These are phyloP conservation scores for Xylaria nigripes DNA, from an alignment of 495 filamentous ascomycete species.

Conservation along the genomic window DNA sequence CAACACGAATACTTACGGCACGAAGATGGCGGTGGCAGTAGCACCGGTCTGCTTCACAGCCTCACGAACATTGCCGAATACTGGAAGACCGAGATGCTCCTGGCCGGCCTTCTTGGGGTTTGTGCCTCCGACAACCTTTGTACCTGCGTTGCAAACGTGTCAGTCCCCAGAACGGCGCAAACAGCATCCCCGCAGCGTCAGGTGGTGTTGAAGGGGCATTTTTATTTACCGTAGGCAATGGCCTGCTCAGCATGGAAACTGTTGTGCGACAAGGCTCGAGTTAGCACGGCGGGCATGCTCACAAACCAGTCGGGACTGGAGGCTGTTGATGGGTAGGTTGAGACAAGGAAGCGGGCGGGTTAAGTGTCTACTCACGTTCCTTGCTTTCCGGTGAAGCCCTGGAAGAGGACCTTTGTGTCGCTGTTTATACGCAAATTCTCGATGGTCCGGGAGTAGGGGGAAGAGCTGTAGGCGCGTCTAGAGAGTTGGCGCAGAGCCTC, in stretches of 20 bases:
- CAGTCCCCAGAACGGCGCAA: conserved; percentile 9
- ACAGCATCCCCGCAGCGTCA: neutral
- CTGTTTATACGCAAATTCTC: conserved; percentile 85
- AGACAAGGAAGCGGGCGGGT: neutral
- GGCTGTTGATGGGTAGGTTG: neutral
- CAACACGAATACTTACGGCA: conserved; percentile 58
- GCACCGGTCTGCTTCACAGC: conserved; percentile 89
- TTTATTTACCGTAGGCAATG: conserved; percentile 82
- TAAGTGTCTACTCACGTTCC: conserved; percentile 69
- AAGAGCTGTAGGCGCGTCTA: conserved; percentile 61
- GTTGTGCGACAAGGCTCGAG: conserved; percentile 13
- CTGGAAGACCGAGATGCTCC: conserved; percentile 81
- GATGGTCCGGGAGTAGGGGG: conserved; percentile 70
- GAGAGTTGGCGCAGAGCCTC: conserved; percentile 38
- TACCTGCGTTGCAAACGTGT: conserved; percentile 52
- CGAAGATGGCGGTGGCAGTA: conserved; percentile 90
- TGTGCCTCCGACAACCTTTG: conserved; percentile 94
- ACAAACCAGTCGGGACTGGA: neutral
- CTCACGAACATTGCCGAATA: conserved; percentile 83
- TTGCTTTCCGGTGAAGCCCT: conserved; percentile 97
- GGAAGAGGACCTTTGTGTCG: conserved; percentile 90
- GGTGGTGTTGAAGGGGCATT: neutral
- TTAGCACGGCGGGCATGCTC: neutral
- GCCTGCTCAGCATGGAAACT: conserved; percentile 98
- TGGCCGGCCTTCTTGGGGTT: conserved; percentile 97